Base-by-base conservation (phyloP, 2,329 filamentous ascomycete genomes). In the Exophiala lecanii-corni region DNA sequence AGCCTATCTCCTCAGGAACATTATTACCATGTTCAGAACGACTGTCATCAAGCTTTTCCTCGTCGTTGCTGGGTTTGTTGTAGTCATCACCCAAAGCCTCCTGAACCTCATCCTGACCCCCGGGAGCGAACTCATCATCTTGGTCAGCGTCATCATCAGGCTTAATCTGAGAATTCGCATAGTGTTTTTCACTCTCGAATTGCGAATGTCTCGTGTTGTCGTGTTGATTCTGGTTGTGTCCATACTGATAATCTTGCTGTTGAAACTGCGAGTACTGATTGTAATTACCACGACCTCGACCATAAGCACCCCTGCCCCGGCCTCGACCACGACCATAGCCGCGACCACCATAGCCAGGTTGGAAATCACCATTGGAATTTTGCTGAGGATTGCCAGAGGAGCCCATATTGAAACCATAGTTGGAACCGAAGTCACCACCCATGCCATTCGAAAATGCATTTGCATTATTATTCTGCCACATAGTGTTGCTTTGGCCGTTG, bases 381-480 rank as follows among this genome's bases (percentile, higher is more conserved):
- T 68, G 63, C 59, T 75, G 71, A 80, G 84, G 89, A 77, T 87
- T 87, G 81, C 83, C 84, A 80, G 82, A 64, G 59, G 84, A 78
- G 74, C 82, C 73, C 78, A 84, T 82, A 82, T 82, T 77, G 69
- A 76, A 86, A 72, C 81, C 82, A 75, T 80, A 75, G 75, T 84
- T 84, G 79, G 78, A 76, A 72, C 82, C 83, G 80, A 78, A 87
- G 72, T 86, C 83, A 85, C 82, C 81, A 75, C 80, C 81, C 78
- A 86, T 86, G 75, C 81, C 80, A 76, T 75, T 66, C 69, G 79
- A 62, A 61, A 70, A 77, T 78, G 80, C 81, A 85, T 80, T 87
- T 84, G 80, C 77, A 78, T 83, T 89, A 82, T 86, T 88, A 86
- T 86, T 83, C 83, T 84, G 82, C 84, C 83, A 88, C 75, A 82